Conservation (phyloP, 768 basidiomycete genomes). For the Tricholoma matsutake region DNA sequence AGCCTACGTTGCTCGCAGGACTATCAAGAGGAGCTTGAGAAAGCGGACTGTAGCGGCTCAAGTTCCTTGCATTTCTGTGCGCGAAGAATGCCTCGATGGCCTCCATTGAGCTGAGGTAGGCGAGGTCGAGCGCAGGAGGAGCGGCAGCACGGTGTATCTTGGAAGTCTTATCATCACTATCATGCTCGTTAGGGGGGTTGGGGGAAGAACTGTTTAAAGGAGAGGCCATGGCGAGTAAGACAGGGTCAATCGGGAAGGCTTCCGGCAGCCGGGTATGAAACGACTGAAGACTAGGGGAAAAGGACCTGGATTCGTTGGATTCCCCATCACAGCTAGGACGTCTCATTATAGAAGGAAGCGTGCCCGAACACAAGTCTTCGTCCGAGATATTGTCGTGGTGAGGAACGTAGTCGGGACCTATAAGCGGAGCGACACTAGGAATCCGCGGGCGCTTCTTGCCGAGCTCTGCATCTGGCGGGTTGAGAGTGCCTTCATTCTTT, state of each 20-base stretch:
- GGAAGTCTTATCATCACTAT: constrained; percentile 4
- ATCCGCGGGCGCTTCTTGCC: constrained; percentile 30
- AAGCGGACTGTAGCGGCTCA: constrained; percentile 25
- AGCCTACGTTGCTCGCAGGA: constrained; percentile 21
- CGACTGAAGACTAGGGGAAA: constrained; percentile 7
- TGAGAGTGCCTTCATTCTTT: constrained; percentile 20
- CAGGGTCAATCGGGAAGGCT: constrained; percentile 25
- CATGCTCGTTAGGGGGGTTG: not conserved
- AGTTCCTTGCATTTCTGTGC: constrained; percentile 23
- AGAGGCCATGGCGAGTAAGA: constrained; percentile 16
- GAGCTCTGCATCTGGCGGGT: constrained; percentile 4
- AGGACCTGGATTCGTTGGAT: constrained; percentile 6
- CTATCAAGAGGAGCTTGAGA: constrained; percentile 18
- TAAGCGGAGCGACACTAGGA: constrained; percentile 39
- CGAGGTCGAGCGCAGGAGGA: constrained; percentile 27
- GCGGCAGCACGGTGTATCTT: constrained; percentile 25
- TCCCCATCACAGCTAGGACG: constrained; percentile 13
- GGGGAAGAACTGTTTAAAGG: not conserved
- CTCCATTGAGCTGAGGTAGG: constrained; percentile 22
- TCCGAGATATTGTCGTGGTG: not conserved
- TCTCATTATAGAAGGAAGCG: constrained; percentile 13
- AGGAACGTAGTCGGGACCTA: constrained; percentile 14
- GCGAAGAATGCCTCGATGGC: constrained; percentile 25
- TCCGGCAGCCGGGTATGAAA: constrained; percentile 11
- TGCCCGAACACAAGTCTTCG: not conserved